Evolutionary conservation across 495 filamentous ascomycete genomes (phyloP), one percentile per base, ranked within the genome.

Genomic region (Annulohypoxylon stygium): DNA sequence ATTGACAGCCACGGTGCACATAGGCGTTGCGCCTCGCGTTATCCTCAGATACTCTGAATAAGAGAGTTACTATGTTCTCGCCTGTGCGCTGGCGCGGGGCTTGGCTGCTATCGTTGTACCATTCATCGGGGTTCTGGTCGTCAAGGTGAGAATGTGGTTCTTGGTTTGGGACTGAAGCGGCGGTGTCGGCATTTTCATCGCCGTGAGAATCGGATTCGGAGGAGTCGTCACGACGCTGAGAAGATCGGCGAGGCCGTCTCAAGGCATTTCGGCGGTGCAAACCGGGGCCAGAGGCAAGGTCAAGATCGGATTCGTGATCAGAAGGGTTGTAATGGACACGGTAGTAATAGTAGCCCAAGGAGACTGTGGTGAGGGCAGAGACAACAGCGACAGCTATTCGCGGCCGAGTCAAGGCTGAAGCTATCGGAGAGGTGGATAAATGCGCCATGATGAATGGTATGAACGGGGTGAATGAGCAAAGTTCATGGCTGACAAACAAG

Each of bases 1-100:
- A 99, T 36, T 88, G 90, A 59, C 97, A 93, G n/a, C 97, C 94
- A 2, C 96, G 91, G 78, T 99, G 96, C 30, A 97, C 92, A 77
- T 95, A 97, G 14, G 93, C 93, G 78, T 97, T 94, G 57, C 91
- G 86, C 54, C 88, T 86, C 3, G 93, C 90, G 65, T 94, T 92
- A 69, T 97, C 92, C 76, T 93, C 92, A 0, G 92, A 93, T n/a
- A 94, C 92, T 41, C 91, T 87, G 76, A 92, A 94, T 3, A 93
- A 84, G 1, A 94, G 78, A 58, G 87, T 90, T 30, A 93, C 88
- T 64, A 93, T 83, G 61, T 92, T 93, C 74, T 92, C 90, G 47
- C 91, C 90, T 65, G 89, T 89, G n/a, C 90, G 85, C 41, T 85
- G 86, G 47, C 88, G 86, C 53, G 69, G 75, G 77, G 68, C 76